Conservation (phyloP, 495 filamentous ascomycete genomes). For the Aspergillus sclerotioniger region DNA sequence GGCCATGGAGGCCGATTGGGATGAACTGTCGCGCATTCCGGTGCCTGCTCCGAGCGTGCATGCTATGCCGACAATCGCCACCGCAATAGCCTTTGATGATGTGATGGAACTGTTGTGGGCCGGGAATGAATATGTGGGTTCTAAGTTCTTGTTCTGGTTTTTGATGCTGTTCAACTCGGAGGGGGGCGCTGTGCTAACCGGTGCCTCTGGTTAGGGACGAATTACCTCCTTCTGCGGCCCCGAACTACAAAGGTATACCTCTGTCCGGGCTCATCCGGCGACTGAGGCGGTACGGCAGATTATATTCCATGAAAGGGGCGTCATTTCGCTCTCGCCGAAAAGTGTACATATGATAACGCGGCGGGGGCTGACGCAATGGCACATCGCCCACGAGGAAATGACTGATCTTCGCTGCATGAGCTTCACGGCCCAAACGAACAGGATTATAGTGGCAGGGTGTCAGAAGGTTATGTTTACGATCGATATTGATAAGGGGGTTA, state of each 20-base stretch:
- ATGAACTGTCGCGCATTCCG: conserved; percentile 67
- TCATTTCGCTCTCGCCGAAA: conserved; percentile 72
- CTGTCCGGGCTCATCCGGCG: conserved; percentile 66
- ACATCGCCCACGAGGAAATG: conserved; percentile 75
- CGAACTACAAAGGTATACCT: conserved; percentile 76
- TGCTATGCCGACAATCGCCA: conserved; percentile 61
- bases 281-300: conserved; percentile 74
- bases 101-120: conserved; percentile 87
- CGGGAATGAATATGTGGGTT: conserved; percentile 80
- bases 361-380: conserved; percentile 80
- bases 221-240: conserved; percentile 81
- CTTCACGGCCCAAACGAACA: conserved; percentile 80
- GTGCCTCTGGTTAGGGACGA: conserved; percentile 59
- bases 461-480: conserved; percentile 87
- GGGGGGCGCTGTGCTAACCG: conserved; percentile 8
- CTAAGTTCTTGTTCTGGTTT: not conserved
- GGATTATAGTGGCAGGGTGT: conserved; percentile 82
- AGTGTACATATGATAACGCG: conserved; percentile 84
- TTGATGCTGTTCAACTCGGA: too few species aligned
- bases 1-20: conserved; percentile 50
- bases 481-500: conserved; percentile 79
- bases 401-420: conserved; percentile 86
- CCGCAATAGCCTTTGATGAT: conserved; percentile 81
- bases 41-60: conserved; percentile 65
- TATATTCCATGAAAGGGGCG: conserved; percentile 80